Base-by-base conservation (phyloP, 164 flowering plant species). In the Berberis thunbergii region DNA sequence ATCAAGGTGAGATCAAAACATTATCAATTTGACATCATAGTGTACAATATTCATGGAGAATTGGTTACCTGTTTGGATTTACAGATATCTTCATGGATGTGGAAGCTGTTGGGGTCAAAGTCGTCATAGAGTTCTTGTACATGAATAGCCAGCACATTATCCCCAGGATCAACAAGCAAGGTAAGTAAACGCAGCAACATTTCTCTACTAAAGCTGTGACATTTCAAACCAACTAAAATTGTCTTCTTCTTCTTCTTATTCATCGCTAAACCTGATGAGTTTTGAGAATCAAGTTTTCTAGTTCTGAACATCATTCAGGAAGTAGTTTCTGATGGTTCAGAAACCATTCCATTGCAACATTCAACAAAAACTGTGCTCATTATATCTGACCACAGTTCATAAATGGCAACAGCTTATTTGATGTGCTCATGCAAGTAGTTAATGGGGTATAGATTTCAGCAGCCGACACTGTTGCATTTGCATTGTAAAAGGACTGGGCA, bases 51-150 rank as follows among this genome's bases (percentile, higher is more conserved):
- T 45, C 0, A 50, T 41, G 43, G 46, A 2, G 1, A 61, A 26
- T 7, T 39, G 9, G 0, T 46, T 5, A 80, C 81, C 78, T 78
- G 71, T 71, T 78, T 80, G 56, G 80, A 74, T 60, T 73, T 78
- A 74, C 84, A 80, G 64, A 80, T 57, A 73, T 80, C 84, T 69
- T 80, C 84, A 69, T 76, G 80, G 49, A 78, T 70, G 58, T 80
- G 78, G 48, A 80, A 80, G 45, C 70, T 78, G 64, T 80, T 80
- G 1, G 75, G 78, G 66, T 80, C 80, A 50, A 80, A 76, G 26
- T 7, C 3, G 50, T 76, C 80, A 55, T 64, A 52, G 2, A 64
- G 44, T 26, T 76, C 73, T 53, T 76, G 78, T 38, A 76, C 78
- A 73, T 78, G 84, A 73, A 78, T 72, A 6, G 78, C 81, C 0